These are phyloP conservation scores for Solanum chiquidenum DNA, from an alignment of 257 asterid genomes.

Conservation along the genomic window DNA sequence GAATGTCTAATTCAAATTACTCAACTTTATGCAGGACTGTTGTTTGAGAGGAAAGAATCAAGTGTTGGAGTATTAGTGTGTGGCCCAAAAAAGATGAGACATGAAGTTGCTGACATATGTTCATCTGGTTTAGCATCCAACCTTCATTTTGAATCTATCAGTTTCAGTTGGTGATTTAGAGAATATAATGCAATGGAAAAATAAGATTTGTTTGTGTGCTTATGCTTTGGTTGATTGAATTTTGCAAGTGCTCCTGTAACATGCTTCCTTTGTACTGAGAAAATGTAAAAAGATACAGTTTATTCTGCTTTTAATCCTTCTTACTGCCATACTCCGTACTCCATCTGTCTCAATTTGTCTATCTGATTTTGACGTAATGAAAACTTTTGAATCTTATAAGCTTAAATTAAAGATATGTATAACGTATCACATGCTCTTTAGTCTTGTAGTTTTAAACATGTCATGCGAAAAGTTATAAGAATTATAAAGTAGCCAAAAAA, in stretches of 20 bases:
- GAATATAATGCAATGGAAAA: background rate
- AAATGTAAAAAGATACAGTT: background rate
- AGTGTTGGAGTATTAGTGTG: constrained; percentile 72
- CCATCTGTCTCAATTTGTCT: background rate
- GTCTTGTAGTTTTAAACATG: too few species aligned
- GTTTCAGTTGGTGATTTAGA: constrained; percentile 67
- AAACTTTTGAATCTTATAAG: background rate
- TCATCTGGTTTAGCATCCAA: constrained; percentile 61
- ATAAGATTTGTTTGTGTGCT: background rate
- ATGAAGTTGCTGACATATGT: constrained; percentile 66
- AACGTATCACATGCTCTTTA: too few species aligned
- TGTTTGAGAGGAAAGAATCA: constrained; percentile 53
- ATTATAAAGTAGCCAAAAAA: background rate
- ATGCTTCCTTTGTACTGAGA: background rate
- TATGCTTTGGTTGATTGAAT: background rate
- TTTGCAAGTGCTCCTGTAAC: background rate
- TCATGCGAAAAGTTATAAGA: too few species aligned
- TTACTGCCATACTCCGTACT: background rate
- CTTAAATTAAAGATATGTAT: too few species aligned
- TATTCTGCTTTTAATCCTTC: background rate
- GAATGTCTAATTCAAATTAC: background rate
- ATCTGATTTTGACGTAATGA: background rate
- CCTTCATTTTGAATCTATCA: constrained; percentile 73
- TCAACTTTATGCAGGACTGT: constrained; percentile 22
- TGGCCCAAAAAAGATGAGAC: constrained; percentile 75